These are phyloP conservation scores for Populus hybrid DNA, from an alignment of 441 rosid genomes.

Conservation along the genomic window DNA sequence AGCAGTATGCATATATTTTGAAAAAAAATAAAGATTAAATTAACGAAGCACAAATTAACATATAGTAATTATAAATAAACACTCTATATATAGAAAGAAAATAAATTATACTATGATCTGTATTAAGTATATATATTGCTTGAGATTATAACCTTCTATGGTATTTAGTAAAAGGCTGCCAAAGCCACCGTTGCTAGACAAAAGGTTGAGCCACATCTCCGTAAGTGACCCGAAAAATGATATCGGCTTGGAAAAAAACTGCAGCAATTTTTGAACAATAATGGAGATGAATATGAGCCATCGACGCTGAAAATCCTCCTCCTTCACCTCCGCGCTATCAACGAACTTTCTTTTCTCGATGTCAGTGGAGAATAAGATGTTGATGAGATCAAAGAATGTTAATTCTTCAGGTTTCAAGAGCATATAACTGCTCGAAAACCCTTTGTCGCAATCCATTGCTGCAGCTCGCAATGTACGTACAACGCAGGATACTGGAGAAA, in stretches of 20 bases:
- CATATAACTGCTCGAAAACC: conserved; percentile 39
- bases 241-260: conserved; percentile 33
- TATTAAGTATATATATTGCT: not conserved
- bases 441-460: conserved; percentile 38
- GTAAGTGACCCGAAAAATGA: conserved; percentile 36
- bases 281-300: conserved; percentile 55
- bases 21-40: too few species aligned
- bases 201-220: conserved; percentile 48
- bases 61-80: too few species aligned
- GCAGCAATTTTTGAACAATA: conserved; percentile 39
- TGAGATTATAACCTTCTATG: conserved; percentile 30
- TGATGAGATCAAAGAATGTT: conserved; percentile 40
- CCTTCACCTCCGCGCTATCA: conserved; percentile 34
- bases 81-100: too few species aligned
- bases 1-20: too few species aligned
- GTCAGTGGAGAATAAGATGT: conserved; percentile 34
- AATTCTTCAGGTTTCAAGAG: conserved; percentile 51
- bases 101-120: too few species aligned
- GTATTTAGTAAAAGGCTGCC: conserved; percentile 29
- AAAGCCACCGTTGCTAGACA: conserved; percentile 34
- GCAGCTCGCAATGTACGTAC: too few species aligned
- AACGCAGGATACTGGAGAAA: too few species aligned
- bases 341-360: conserved; percentile 35
- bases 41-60: too few species aligned
- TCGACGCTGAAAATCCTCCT: conserved; percentile 37